A percentile compares a stretch with the other conserved stretches of the same genome.
Conservation (phyloP, 2,329 filamentous ascomycete genomes). For the Calonectria pseudoreteaudii region DNA sequence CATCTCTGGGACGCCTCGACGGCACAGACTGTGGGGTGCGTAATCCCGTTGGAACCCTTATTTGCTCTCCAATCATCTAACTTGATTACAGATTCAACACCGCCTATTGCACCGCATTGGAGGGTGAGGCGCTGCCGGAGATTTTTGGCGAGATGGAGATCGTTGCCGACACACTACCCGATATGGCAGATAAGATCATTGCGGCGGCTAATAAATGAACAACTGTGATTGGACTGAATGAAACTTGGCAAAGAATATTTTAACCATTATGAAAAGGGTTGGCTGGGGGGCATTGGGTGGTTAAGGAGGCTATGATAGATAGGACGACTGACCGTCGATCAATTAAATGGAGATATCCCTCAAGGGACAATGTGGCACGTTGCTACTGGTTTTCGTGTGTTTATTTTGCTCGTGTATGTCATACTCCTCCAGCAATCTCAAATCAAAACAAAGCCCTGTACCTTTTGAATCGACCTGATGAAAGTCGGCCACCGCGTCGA, state of each 20-base stretch:
- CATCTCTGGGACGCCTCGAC: conserved; percentile 37
- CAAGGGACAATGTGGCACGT: background rate
- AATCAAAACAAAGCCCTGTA: background rate
- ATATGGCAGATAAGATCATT: conserved; percentile 36
- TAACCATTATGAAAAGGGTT: background rate
- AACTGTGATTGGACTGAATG: background rate
- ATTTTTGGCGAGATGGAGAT: conserved; percentile 40
- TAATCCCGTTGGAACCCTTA: background rate
- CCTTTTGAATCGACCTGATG: background rate
- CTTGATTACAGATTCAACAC: conserved; percentile 24
- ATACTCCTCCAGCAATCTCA: background rate
- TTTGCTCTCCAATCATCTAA: background rate
- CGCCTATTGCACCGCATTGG: conserved; percentile 31
- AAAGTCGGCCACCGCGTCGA: background rate
- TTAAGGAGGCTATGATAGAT: background rate
- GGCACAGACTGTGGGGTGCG: conserved; percentile 33
- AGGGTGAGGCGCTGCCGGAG: conserved; percentile 32
- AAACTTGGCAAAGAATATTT: background rate
- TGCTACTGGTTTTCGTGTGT: background rate
- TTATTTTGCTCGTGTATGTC: background rate
- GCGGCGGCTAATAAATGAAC: conserved; percentile 19
- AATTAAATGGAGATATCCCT: background rate
- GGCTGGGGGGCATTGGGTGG: background rate
- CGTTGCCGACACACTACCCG: conserved; percentile 26
- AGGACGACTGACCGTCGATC: background rate